Conservation (phyloP, 2,329 filamentous ascomycete species). For the Macrophomina tecta region DNA sequence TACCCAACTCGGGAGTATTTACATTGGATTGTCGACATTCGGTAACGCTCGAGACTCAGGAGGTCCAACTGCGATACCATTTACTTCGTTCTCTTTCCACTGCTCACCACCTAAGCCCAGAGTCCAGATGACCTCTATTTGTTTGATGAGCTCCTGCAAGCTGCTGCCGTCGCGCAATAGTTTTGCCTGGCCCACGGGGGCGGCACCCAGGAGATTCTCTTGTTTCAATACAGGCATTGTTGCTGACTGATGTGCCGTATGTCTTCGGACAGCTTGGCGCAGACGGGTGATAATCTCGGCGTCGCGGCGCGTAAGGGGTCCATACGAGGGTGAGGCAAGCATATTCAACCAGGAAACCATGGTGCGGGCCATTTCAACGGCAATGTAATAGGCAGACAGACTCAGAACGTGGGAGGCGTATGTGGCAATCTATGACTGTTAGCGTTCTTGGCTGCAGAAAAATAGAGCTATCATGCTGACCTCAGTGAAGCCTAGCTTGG, state of each 20-base stretch:
- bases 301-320: slow-evolving; percentile 18
- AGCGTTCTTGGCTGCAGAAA: no score
- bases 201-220: neutral
- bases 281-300: slow-evolving; percentile 9
- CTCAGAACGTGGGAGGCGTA: slow-evolving; percentile 19
- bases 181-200: neutral
- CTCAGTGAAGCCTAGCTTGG: slow-evolving; percentile 22
- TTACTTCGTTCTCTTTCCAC: slow-evolving; percentile 18
- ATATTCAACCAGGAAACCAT: neutral
- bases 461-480: neutral
- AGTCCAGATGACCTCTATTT: slow-evolving; percentile 20
- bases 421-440: slow-evolving; percentile 2
- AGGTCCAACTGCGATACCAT: slow-evolving; percentile 7
- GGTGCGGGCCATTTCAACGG: slow-evolving; percentile 5
- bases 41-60: neutral
- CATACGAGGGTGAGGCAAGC: slow-evolving; percentile 14
- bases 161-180: neutral
- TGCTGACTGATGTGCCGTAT: neutral
- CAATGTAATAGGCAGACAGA: slow-evolving; percentile 16
- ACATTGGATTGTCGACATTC: slow-evolving; percentile 18
- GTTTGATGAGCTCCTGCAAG: neutral
- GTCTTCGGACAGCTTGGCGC: slow-evolving; percentile 19
- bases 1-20: neutral
- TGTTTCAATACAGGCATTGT: neutral
- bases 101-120: slow-evolving; percentile 12